A percentile compares a stretch with the other conserved stretches of the same genome.
phyloP scores from a whole-genome alignment of 345 rosid species.

The Arabidopsis suecica region DNA sequence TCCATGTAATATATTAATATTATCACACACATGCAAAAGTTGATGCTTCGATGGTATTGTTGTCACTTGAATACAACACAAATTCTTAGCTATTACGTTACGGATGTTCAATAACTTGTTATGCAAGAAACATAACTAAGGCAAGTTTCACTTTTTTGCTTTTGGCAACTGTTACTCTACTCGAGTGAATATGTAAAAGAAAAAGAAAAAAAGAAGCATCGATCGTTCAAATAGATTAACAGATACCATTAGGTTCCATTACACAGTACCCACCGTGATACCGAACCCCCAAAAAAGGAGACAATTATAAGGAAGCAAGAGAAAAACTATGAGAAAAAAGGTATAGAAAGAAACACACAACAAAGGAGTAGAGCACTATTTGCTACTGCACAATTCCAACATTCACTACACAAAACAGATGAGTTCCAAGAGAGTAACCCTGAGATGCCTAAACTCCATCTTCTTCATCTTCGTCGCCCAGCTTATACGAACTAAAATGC shows the following conservation, averaged over 20 bases:
- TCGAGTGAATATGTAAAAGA: neutral
- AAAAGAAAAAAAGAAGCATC: neutral
- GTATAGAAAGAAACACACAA: slow-evolving; percentile 27
- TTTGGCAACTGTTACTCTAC: neutral
- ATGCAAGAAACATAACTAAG: neutral
- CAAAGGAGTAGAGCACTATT: slow-evolving; percentile 21
- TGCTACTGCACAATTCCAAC: slow-evolving; percentile 32
- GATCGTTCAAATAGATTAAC: neutral
- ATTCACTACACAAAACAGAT: slow-evolving; percentile 22
- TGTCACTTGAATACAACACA: neutral
- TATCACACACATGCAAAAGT: neutral
- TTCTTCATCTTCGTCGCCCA: slow-evolving; percentile 55
- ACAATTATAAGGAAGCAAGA: neutral
- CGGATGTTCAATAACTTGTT: neutral
- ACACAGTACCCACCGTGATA: slow-evolving; percentile 3
- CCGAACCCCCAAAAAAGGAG: neutral
- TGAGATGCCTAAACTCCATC: slow-evolving; percentile 18
- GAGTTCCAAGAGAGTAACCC: slow-evolving; percentile 21
- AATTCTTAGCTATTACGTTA: neutral
- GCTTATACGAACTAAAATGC: slow-evolving; percentile 81
- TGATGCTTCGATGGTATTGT: neutral
- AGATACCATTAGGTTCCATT: neutral
- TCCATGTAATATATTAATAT: too few relatives aligned
- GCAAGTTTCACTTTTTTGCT: neutral
- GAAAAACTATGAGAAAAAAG: neutral